phyloP scores from a whole-genome alignment of 108 stramenopile genomes.

The Aurantiochytrium sp. region DNA sequence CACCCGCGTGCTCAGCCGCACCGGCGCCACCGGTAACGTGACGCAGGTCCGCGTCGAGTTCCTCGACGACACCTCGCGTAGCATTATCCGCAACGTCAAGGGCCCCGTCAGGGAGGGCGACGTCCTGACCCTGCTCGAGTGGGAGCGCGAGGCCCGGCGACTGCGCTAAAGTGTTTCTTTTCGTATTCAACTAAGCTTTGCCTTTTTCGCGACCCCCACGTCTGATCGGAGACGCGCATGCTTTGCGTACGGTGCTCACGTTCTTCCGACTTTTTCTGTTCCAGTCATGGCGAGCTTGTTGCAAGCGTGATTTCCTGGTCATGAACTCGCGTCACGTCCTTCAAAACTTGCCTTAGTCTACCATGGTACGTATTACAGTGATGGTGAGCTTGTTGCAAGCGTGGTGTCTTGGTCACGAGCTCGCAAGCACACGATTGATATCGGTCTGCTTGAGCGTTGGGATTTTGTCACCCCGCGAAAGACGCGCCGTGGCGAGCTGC shows the following conservation, averaged over 20 bases:
- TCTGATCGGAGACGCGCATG: no score
- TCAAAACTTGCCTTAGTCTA: not conserved
- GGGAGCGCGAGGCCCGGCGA: conserved; percentile 99
- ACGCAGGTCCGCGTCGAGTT: conserved; percentile 99
- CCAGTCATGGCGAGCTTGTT: not conserved
- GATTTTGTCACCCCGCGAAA: not conserved
- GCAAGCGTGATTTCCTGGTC: not conserved
- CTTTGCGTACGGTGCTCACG: no score
- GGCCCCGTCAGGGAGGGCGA: conserved; percentile 99
- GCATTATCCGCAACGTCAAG: conserved; percentile 98
- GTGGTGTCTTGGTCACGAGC: not conserved
- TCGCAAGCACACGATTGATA: not conserved
- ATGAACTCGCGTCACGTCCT: not conserved
- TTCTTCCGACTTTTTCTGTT: not conserved
- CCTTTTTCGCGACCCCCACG: no score
- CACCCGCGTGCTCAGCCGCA: conserved; percentile 93
- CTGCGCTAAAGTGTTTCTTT: conserved; percentile 70
- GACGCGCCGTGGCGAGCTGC: not conserved
- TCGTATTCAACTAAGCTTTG: not conserved
- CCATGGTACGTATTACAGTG: no score
- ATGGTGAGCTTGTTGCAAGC: no score
- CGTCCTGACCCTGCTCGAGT: conserved; percentile 95
- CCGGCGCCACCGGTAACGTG: conserved; percentile 99
- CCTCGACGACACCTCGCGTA: conserved; percentile 87
- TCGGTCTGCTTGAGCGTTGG: not conserved